Conservation (phyloP, 306 rosid genomes). For the Urtica urens region DNA sequence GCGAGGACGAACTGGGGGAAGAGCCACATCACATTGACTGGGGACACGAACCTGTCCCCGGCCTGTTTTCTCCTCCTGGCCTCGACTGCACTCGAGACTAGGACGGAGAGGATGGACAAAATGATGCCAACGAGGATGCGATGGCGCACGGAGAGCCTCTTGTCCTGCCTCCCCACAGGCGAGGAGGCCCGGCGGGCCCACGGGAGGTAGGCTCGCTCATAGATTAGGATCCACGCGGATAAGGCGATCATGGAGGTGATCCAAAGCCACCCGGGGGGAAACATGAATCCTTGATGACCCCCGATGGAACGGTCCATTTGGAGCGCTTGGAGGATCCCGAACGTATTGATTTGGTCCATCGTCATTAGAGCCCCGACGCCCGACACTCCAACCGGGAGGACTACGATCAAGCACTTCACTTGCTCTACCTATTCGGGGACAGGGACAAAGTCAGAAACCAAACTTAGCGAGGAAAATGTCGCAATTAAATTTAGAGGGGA, state of each 20-base stretch:
- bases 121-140: conserved; percentile 55
- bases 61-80: conserved; percentile 39
- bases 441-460: too few relatives aligned
- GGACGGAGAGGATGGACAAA: conserved; percentile 52
- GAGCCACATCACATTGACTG: conserved; percentile 30
- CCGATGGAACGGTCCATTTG: conserved; percentile 50
- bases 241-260: conserved; percentile 47
- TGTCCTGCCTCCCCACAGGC: conserved; percentile 5
- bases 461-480: too few relatives aligned
- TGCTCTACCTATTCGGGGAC: too few relatives aligned
- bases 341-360: conserved; percentile 54
- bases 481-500: too few relatives aligned
- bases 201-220: conserved; percentile 45
- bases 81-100: conserved; percentile 53
- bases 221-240: conserved; percentile 56
- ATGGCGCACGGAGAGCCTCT: conserved; percentile 29
- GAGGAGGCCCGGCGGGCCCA: conserved; percentile 5
- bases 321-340: conserved; percentile 57
- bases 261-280: conserved; percentile 74
- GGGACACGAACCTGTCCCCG: conserved; percentile 30
- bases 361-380: conserved; percentile 48
- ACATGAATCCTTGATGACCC: conserved; percentile 25
- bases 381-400: conserved; percentile 59
- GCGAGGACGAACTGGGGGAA: conserved; percentile 50
- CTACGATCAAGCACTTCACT: conserved; percentile 47